Conservation (phyloP, 805 yeast genomes). For the Yarrowia sp. region DNA sequence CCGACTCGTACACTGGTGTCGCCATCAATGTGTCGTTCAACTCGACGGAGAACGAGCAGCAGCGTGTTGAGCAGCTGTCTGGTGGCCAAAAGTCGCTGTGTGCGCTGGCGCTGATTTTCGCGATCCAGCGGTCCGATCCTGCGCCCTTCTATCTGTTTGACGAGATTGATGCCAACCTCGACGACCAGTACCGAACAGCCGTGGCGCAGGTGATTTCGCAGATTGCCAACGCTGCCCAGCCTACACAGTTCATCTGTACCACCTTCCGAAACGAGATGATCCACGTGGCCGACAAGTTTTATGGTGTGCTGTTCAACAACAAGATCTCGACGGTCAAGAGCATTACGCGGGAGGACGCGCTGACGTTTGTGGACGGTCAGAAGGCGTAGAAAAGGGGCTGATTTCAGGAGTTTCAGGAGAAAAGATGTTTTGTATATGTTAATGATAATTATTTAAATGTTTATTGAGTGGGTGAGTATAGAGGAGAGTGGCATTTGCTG, state of each 20-base stretch:
- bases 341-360: constrained; percentile 69
- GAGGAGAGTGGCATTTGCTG: too few relatives aligned
- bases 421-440: neutral
- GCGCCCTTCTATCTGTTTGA: constrained; percentile 96
- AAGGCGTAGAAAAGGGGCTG: neutral
- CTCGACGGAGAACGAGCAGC: constrained; percentile 79
- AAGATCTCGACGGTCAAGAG: constrained; percentile 76
- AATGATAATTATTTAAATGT: constrained; percentile 1
- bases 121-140: constrained; percentile 93
- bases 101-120: constrained; percentile 89
- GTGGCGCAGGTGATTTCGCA: constrained; percentile 74
- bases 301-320: constrained; percentile 80
- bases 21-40: constrained; percentile 87
- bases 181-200: constrained; percentile 83
- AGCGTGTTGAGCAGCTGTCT: constrained; percentile 82
- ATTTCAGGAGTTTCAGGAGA: too few relatives aligned
- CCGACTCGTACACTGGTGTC: constrained; percentile 61
- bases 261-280: constrained; percentile 94
- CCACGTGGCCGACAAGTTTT: constrained; percentile 79
- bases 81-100: constrained; percentile 98
- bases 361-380: constrained; percentile 73
- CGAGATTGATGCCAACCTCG: constrained; percentile 94
- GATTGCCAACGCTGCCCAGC: constrained; percentile 46
- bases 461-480: too few relatives aligned
- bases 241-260: constrained; percentile 92